Base-by-base conservation (phyloP, 1,139 yeast genomes). In the Nakaseomyces delphensis region DNA sequence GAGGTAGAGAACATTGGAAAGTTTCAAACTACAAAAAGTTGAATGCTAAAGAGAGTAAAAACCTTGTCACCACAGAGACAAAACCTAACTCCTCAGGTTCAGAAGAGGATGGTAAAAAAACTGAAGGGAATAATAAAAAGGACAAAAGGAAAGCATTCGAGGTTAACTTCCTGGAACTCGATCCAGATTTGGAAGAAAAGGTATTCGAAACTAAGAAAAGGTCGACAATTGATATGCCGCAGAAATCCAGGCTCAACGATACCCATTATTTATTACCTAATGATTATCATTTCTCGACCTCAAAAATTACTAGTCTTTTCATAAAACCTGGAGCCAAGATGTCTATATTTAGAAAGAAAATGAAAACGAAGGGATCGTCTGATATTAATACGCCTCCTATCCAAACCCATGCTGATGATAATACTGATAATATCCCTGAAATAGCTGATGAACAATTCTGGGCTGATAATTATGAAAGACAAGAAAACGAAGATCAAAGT, bases 1-100 rank as follows among this genome's bases (percentile, higher is more conserved):
- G 94, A 36, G 96, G 96, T 7, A 91, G 96, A 4, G 93, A 85
- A 49, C 93, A 86, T 62, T 91, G 97, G 97, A 83, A 83, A 62
- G 84, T 89, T 9, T 67, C 74, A 36, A 76, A 77, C 21, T 67
- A 83, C 44, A 80, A 71, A 52, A 64, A 62, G 24, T 50, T 43
- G 31, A 38, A 45, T 27, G 49, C 43, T 7, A 24, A 35, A 10
- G 44, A 20, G 5, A 38, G 36, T 6, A 25, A 36, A 4, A 30
- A n/a, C n/a, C n/a, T n/a, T 36, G 6, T 29, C 37, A n/a, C 42
- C 6, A 48, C 57, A 64, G n/a, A 45, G 42, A 14, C 53, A 55
- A 1, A 53, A 50, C 16, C 52, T 47, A 66, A 4, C 49, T 68
- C 59, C 5, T 68, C 70, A 2, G 37, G 18, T 9, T 3, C 27